These are phyloP conservation scores for Harrya chromipes DNA, from an alignment of 768 basidiomycete species.

Conservation along the genomic window DNA sequence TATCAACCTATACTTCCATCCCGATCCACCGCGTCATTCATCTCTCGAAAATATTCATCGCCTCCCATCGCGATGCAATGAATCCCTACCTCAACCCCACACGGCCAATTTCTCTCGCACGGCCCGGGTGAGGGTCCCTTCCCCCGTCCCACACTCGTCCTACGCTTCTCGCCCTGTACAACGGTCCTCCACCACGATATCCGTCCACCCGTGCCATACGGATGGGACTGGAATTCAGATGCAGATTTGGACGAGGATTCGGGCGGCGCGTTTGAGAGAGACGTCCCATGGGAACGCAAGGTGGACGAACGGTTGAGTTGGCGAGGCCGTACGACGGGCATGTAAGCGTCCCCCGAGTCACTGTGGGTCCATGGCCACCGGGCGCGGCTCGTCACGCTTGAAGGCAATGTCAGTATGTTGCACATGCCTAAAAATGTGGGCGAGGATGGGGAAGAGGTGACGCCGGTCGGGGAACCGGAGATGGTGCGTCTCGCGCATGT, in stretches of 20 bases:
- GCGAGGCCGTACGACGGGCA: constrained; percentile 31
- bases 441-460: no score
- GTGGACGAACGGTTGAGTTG: constrained; percentile 59
- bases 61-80: constrained; percentile 23
- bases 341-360: no score
- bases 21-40: neutral
- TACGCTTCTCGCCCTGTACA: no score
- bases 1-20: constrained; percentile 22
- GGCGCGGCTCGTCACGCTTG: constrained; percentile 17
- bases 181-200: no score
- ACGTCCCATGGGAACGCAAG: constrained; percentile 67
- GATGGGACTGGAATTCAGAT: constrained; percentile 43
- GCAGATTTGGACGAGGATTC: neutral
- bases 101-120: constrained; percentile 53
- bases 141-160: constrained; percentile 8
- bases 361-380: no score
- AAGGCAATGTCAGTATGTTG: constrained; percentile 41
- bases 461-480: no score
- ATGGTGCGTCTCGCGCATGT: constrained; percentile 33
- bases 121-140: constrained; percentile 43
- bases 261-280: constrained; percentile 38
- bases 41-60: constrained; percentile 31
- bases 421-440: neutral
- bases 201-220: constrained; percentile 38
- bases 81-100: constrained; percentile 42